A percentile compares a stretch with the other conserved stretches of the same genome.
phyloP scores from a whole-genome alignment of 2,329 filamentous ascomycete genomes.

The Fonsecaea monophora region DNA sequence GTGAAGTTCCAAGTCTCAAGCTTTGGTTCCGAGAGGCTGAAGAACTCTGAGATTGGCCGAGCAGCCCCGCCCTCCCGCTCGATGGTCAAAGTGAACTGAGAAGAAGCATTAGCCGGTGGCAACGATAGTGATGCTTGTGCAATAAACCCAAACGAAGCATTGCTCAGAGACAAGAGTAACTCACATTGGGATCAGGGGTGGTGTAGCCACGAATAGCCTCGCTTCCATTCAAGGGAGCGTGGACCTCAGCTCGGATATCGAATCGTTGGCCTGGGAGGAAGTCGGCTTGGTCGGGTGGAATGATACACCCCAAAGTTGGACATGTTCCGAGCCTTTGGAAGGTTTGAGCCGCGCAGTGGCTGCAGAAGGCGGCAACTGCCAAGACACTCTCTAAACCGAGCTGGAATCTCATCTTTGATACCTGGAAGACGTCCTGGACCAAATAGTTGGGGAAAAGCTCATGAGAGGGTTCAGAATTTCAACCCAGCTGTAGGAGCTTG shows the following conservation, averaged over 20 bases:
- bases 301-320: conserved; percentile 63
- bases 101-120: neutral
- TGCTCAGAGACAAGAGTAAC: neutral
- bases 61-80: conserved; percentile 59
- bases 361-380: conserved; percentile 30
- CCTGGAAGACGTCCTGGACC: neutral
- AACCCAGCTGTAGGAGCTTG: conserved; percentile 15
- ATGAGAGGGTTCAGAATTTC: conserved; percentile 9
- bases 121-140: neutral
- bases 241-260: conserved; percentile 81
- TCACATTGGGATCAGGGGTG: conserved; percentile 67
- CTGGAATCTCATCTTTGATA: conserved; percentile 24
- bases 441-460: conserved; percentile 10
- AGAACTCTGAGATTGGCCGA: conserved; percentile 68
- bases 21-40: conserved; percentile 71
- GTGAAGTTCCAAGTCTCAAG: conserved; percentile 82
- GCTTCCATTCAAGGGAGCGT: conserved; percentile 80
- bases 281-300: conserved; percentile 71
- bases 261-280: conserved; percentile 85
- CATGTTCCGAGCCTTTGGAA: conserved; percentile 63
- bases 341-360: conserved; percentile 54
- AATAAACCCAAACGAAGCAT: neutral
- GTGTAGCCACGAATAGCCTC: conserved; percentile 75
- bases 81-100: conserved; percentile 73
- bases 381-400: conserved; percentile 26